Conservation (phyloP, 768 basidiomycete genomes). For the Pulveroboletus sp. region DNA sequence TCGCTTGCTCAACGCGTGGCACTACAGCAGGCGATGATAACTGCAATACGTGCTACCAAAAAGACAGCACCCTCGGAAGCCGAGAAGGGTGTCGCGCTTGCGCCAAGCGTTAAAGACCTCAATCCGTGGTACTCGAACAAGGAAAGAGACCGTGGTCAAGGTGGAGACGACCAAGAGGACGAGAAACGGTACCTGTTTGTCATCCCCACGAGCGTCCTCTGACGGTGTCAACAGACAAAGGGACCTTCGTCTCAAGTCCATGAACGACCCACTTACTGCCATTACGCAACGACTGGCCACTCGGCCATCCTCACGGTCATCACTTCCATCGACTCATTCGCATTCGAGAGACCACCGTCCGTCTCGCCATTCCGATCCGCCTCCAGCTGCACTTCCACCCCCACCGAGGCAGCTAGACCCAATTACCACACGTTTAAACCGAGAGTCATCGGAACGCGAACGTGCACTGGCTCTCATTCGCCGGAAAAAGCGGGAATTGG, state of each 20-base stretch:
- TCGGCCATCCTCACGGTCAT: slow-evolving; percentile 20
- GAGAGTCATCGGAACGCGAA: slow-evolving; percentile 71
- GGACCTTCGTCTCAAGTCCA: slow-evolving; percentile 58
- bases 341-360: slow-evolving; percentile 17
- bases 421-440: slow-evolving; percentile 51
- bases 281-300: slow-evolving; percentile 63
- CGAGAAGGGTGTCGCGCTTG: slow-evolving; percentile 70
- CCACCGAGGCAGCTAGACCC: slow-evolving; percentile 38
- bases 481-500: slow-evolving; percentile 59
- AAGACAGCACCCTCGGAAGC: slow-evolving; percentile 46
- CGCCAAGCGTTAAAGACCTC: slow-evolving; percentile 70
- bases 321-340: slow-evolving; percentile 9
- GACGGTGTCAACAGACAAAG: slow-evolving; percentile 41
- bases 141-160: slow-evolving; percentile 18
- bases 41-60: slow-evolving; percentile 46
- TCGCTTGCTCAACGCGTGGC: neutral
- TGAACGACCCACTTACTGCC: slow-evolving; percentile 68
- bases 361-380: slow-evolving; percentile 6
- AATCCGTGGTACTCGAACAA: slow-evolving; percentile 69
- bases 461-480: slow-evolving; percentile 69
- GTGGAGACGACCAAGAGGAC: slow-evolving; percentile 28
- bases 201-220: neutral
- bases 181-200: slow-evolving; percentile 35
- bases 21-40: slow-evolving; percentile 40
- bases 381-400: neutral